Evolutionary conservation across 2,329 filamentous ascomycete species (phyloP).

Genomic region (Monosporascus sp.): DNA sequence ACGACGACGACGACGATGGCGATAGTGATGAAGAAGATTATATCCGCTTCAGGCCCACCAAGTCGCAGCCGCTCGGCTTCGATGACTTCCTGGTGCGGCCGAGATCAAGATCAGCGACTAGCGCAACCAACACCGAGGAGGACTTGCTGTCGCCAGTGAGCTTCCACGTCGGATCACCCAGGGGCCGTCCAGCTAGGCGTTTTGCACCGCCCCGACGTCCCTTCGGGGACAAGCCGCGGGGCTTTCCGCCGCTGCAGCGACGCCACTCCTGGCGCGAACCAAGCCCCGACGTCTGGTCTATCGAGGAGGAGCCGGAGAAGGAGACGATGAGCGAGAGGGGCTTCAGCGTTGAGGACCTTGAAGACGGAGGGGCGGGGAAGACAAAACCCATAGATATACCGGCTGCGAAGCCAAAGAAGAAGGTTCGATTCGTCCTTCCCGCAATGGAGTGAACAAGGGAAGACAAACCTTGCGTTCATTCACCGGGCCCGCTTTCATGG

Average conservation of each 20-base stretch:
- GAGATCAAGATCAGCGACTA: constrained; percentile 27
- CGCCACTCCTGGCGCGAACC: constrained; percentile 51
- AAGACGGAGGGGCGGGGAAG: constrained; percentile 18
- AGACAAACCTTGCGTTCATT: background rate
- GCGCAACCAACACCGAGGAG: constrained; percentile 22
- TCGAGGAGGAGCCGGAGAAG: constrained; percentile 54
- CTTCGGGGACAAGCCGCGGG: constrained; percentile 24
- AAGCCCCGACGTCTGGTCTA: constrained; percentile 55
- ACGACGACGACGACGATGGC: constrained; percentile 41
- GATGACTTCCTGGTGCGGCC: constrained; percentile 37
- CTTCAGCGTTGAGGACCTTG: constrained; percentile 27
- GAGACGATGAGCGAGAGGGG: constrained; percentile 42
- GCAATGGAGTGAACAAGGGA: constrained; percentile 27
- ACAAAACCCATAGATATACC: constrained; percentile 33
- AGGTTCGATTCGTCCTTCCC: constrained; percentile 50
- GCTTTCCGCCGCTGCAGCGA: constrained; percentile 32
- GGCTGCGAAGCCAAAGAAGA: constrained; percentile 49
- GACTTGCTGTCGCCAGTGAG: constrained; percentile 27
- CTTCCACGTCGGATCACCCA: constrained; percentile 27
- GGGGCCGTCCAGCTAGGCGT: constrained; percentile 19
- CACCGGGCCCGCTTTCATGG: too few relatives aligned
- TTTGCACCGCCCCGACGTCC: constrained; percentile 29
- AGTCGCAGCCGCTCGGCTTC: constrained; percentile 36
- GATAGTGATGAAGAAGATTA: constrained; percentile 44
- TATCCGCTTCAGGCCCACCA: constrained; percentile 40